Percentiles rank a stretch among this genome's conserved stretches.
Conservation (phyloP, 805 yeast species). For the Metschnikowia peoriensis region DNA sequence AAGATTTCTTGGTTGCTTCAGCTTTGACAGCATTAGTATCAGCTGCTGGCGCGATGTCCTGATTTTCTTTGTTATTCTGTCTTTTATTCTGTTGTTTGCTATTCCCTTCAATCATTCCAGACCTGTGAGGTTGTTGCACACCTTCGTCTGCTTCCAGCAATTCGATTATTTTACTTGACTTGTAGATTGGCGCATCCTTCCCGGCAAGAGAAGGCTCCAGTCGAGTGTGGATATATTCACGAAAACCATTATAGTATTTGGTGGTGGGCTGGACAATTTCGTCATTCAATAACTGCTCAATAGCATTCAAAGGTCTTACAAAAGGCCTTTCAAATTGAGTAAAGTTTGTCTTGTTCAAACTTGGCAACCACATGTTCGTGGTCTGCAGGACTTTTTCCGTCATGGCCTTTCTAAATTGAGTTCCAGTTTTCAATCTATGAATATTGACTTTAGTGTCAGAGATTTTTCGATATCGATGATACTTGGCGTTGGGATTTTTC, state of each 20-base stretch:
- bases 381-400: constrained; percentile 51
- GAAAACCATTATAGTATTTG: constrained; percentile 2
- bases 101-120: not conserved
- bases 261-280: constrained; percentile 47
- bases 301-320: constrained; percentile 51
- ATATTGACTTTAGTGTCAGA: not conserved
- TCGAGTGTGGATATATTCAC: constrained; percentile 1
- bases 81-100: not conserved
- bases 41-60: not conserved
- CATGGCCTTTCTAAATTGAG: constrained; percentile 51
- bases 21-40: not conserved
- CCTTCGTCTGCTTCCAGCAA: not conserved
- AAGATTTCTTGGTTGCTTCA: too few relatives aligned
- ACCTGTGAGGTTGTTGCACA: not conserved
- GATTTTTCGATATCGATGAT: not conserved
- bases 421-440: constrained; percentile 37
- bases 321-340: constrained; percentile 47
- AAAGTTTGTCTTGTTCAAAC: constrained; percentile 52
- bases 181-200: constrained; percentile 2
- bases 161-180: constrained; percentile 6
- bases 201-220: constrained; percentile 4
- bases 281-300: constrained; percentile 31
- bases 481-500: not conserved
- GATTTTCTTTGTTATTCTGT: too few relatives aligned
- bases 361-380: constrained; percentile 61